Base-by-base conservation (phyloP, 306 rosid species). In the Malus asiatica region DNA sequence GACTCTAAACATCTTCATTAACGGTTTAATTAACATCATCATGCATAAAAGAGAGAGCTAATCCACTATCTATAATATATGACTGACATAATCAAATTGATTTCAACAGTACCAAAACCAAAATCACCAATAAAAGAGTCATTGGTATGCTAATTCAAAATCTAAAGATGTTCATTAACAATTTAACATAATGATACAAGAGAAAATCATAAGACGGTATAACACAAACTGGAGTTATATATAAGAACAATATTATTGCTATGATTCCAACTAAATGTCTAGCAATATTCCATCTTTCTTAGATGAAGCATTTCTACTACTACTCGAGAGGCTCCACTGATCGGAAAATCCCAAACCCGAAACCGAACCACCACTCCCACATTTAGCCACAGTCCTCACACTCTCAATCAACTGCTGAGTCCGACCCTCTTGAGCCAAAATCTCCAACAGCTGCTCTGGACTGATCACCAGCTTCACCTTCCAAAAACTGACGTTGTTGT, bases 381-480 rank as follows among this genome's bases (percentile, higher is more conserved):
- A 91, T 76, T 89, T 93, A 2, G 98, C 98, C 11, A 93, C 97
- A 12, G 87, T 88, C 27, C 93, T 84, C 0, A 91, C 89, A n/a
- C 86, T 91, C 78, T 93, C 90, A 38, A 93, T 82, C 86, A 93
- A 79, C 77, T 91, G 96, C 80, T 89, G 80, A 1, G 96, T 93
- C 23, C 80, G 76, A 6, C 73, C 84, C 79, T 91, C 96, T 70
- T 93, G 91, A 16, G 91, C 88, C 84, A 93, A 76, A 63, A 93
- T 93, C 71, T 89, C 93, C 73, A 83, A 6, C 77, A 93, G 77
- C 79, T 87, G 89, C 70, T 89, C 84, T 0, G 96, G 96, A 51
- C 83, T 85, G 4, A 93, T 93, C 25, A 88, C 93, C 44, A 93
- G 78, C 84, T 91, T 93, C 84, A 93, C 98, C 72, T 88, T 93